Evolutionary conservation across 2,329 filamentous ascomycete species (phyloP).

Genomic region (Neurospora crassa): DNA sequence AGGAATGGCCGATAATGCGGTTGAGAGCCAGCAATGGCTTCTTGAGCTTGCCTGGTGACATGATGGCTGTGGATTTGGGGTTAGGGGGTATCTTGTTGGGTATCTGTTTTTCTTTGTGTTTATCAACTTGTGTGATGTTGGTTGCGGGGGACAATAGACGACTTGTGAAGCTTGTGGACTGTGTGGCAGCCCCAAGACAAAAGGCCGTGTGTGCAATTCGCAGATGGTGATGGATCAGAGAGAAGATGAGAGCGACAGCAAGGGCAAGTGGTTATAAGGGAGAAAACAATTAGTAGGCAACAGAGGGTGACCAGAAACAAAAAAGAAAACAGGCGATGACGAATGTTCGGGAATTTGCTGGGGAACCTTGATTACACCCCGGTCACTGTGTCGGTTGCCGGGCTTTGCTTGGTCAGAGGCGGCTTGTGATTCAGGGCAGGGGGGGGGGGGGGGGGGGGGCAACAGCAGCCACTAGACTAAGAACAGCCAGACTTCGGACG

Average conservation of each 20-base stretch:
- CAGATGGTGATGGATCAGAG: not conserved
- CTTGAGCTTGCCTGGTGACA: slow-evolving; percentile 25
- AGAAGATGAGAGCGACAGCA: not conserved
- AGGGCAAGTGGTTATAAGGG: not conserved
- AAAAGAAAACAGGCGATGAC: not conserved
- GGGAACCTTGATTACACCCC: not conserved
- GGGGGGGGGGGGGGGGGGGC: too few relatives aligned
- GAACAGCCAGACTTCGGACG: not conserved
- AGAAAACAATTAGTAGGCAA: not conserved
- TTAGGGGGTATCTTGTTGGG: not conserved
- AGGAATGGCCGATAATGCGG: slow-evolving; percentile 27
- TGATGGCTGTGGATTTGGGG: slow-evolving; percentile 9
- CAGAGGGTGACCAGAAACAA: not conserved
- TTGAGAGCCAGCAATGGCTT: slow-evolving; percentile 29
- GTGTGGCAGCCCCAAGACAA: not conserved
- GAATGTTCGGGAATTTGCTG: slow-evolving; percentile 7
- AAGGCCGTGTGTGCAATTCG: not conserved
- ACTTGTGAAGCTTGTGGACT: not conserved
- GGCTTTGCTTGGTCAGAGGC: not conserved
- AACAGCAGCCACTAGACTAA: not conserved
- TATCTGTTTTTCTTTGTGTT: not conserved
- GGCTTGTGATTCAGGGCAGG: not conserved
- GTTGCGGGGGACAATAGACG: slow-evolving; percentile 6
- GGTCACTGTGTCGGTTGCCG: not conserved
- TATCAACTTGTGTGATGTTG: slow-evolving; percentile 14